Conservation (phyloP, 495 filamentous ascomycete species). For the Aspergillus egyptiacus region DNA sequence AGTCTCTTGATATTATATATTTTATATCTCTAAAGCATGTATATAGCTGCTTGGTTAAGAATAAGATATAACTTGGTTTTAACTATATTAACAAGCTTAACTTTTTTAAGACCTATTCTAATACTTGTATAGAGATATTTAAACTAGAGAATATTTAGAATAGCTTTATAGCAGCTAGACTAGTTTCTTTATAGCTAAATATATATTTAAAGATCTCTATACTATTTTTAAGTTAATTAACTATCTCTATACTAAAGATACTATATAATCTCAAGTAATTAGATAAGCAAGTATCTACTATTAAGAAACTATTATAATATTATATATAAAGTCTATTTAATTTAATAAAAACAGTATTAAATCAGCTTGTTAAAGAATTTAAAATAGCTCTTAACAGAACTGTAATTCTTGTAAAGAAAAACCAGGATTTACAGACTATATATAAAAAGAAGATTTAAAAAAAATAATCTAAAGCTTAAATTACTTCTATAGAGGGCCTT, state of each 20-base stretch:
- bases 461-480: neutral
- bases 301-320: neutral
- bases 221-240: neutral
- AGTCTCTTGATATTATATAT: conserved; percentile 1
- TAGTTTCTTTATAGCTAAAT: too few species aligned
- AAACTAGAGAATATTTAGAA: neutral
- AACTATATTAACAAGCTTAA: neutral
- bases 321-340: neutral
- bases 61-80: neutral
- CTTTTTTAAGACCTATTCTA: neutral
- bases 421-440: neutral
- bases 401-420: neutral
- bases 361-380: neutral
- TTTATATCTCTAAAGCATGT: neutral
- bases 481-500: neutral
- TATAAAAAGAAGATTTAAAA: neutral
- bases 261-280: neutral
- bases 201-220: neutral
- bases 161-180: neutral
- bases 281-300: neutral
- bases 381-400: neutral
- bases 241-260: neutral
- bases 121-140: neutral
- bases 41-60: neutral
- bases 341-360: neutral